Conservation (phyloP, 2,329 filamentous ascomycete species). For the Paraphaeosphaeria minitans region DNA sequence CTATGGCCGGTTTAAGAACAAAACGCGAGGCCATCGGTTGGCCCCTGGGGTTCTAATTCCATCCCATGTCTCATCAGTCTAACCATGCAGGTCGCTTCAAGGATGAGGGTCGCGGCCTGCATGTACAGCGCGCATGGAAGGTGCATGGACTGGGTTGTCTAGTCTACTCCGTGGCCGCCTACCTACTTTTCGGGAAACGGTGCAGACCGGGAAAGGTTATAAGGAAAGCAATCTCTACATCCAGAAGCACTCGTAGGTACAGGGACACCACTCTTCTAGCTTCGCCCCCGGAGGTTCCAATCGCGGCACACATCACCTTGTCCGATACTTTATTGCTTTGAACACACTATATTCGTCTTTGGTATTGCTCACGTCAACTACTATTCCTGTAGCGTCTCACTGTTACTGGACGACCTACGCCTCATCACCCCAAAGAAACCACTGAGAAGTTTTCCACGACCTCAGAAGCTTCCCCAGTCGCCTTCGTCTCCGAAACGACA, state of each 20-base stretch:
- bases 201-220: slow-evolving; percentile 30
- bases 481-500: not conserved
- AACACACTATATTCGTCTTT: not conserved
- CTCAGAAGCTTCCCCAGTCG: not conserved
- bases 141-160: slow-evolving; percentile 32
- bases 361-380: slow-evolving; percentile 7
- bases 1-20: slow-evolving; percentile 25
- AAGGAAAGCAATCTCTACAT: slow-evolving; percentile 16
- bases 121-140: slow-evolving; percentile 22
- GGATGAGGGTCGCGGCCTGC: slow-evolving; percentile 30
- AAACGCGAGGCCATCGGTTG: slow-evolving; percentile 25
- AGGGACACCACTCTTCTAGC: slow-evolving; percentile 9
- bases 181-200: slow-evolving; percentile 32
- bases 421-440: not conserved
- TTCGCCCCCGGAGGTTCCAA: slow-evolving; percentile 1
- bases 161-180: slow-evolving; percentile 27
- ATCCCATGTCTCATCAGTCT: slow-evolving; percentile 40
- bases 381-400: not conserved
- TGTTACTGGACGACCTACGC: not conserved
- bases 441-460: not conserved
- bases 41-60: slow-evolving; percentile 34
- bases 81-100: slow-evolving; percentile 36
- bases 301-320: slow-evolving; percentile 7
- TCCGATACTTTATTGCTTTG: slow-evolving; percentile 7
- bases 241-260: slow-evolving; percentile 5